Evolutionary conservation across 2,329 filamentous ascomycete species (phyloP).

Genomic region (Penicillium sclerotiorum): DNA sequence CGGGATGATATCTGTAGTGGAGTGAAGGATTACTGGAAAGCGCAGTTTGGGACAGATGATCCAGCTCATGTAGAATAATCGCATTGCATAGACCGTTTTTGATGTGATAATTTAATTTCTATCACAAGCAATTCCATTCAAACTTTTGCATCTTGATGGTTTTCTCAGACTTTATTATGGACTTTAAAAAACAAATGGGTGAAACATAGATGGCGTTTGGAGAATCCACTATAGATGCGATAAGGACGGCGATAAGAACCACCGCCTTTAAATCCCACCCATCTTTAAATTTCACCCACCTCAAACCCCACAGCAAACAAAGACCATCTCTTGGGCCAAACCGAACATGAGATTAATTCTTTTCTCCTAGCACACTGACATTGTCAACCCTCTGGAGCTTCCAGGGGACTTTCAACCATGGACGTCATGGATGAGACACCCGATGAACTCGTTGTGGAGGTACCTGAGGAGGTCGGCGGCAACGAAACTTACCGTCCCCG

Average conservation of each 20-base stretch:
- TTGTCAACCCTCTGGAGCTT: neutral
- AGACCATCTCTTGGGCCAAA: neutral
- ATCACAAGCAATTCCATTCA: neutral
- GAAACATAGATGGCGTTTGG: too few relatives aligned
- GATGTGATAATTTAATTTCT: neutral
- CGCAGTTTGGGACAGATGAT: conserved; percentile 24
- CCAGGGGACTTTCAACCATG: too few relatives aligned
- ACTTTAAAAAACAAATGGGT: too few relatives aligned
- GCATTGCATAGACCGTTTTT: neutral
- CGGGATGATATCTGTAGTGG: conserved; percentile 32
- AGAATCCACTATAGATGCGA: too few relatives aligned
- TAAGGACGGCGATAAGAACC: too few relatives aligned
- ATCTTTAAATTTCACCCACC: neutral
- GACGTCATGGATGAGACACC: conserved; percentile 8
- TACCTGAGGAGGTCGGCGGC: neutral
- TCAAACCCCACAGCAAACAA: neutral
- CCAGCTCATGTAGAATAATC: conserved; percentile 5
- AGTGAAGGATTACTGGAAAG: conserved; percentile 33
- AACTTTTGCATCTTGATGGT: too few relatives aligned
- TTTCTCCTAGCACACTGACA: too few relatives aligned
- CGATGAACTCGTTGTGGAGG: neutral
- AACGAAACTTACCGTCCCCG: conserved; percentile 39
- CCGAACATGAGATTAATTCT: neutral
- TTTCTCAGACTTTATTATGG: too few relatives aligned
- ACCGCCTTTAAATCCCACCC: too few relatives aligned